Percentiles rank a stretch among this genome's conserved stretches.
Conservation (phyloP, 2,329 filamentous ascomycete species). For the Septoria linicola region DNA sequence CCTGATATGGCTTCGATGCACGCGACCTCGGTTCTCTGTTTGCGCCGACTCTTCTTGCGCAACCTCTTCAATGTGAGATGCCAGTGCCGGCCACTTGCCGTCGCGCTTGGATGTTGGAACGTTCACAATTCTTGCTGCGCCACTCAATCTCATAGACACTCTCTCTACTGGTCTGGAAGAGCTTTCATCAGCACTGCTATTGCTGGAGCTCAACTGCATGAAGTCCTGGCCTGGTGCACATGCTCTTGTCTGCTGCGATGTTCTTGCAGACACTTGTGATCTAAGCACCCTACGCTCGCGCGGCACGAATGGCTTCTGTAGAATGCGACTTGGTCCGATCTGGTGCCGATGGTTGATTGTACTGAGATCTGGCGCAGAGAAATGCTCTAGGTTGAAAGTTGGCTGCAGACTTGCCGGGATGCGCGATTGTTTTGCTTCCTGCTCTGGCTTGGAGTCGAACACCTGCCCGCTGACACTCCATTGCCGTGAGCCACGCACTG, state of each 20-base stretch:
- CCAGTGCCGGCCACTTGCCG: too few species aligned
- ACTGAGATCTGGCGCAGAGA: too few species aligned
- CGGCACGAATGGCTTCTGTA: neutral
- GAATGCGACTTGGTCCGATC: too few species aligned
- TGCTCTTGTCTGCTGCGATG: too few species aligned
- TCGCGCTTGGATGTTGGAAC: neutral
- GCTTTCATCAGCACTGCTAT: slow-evolving; percentile 1
- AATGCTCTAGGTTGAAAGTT: too few species aligned
- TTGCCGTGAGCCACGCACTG: neutral
- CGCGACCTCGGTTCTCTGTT: neutral
- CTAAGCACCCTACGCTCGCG: neutral
- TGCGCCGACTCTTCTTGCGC: neutral
- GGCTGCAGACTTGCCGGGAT: too few species aligned
- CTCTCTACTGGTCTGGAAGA: neutral
- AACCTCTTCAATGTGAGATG: too few species aligned
- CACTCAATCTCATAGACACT: too few species aligned
- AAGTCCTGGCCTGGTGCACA: slow-evolving; percentile 5
- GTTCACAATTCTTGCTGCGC: neutral
- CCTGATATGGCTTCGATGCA: slow-evolving; percentile 1
- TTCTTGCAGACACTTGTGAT: neutral
- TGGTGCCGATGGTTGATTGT: too few species aligned
- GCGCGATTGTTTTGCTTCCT: too few species aligned
- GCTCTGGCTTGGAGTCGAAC: neutral
- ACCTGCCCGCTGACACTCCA: neutral
- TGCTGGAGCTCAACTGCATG: slow-evolving; percentile 6